Percentiles rank a stretch among this genome's conserved stretches.
phyloP scores from a whole-genome alignment of 345 rosid species.

The Ricinus communis region DNA sequence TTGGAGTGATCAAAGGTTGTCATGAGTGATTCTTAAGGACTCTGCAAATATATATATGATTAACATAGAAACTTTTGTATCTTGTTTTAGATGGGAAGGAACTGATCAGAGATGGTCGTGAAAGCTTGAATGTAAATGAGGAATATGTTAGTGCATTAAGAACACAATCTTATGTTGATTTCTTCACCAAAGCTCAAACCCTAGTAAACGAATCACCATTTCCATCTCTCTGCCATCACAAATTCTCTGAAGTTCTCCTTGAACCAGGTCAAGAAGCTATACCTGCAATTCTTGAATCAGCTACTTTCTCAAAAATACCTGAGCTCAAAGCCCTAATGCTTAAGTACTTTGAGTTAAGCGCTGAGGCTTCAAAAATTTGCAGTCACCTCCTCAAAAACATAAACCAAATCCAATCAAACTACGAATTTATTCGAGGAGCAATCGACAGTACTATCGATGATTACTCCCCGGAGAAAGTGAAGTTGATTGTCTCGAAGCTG shows the following conservation, averaged over 20 bases:
- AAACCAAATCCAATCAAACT: slow-evolving; percentile 23
- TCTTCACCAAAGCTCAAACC: slow-evolving; percentile 39
- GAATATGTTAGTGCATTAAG: slow-evolving; percentile 44
- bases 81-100: slow-evolving; percentile 28
- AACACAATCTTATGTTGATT: slow-evolving; percentile 43
- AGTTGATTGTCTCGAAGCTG: slow-evolving; percentile 17
- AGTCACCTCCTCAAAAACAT: slow-evolving; percentile 32
- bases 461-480: slow-evolving; percentile 6
- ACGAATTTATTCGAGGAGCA: slow-evolving; percentile 22
- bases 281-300: slow-evolving; percentile 31
- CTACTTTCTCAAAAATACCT: slow-evolving; percentile 27
- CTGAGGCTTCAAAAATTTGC: slow-evolving; percentile 47
- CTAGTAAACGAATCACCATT: slow-evolving; percentile 28
- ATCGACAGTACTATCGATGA: slow-evolving; percentile 23
- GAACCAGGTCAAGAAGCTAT: slow-evolving; percentile 43
- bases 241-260: slow-evolving; percentile 34
- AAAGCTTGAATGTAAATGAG: slow-evolving; percentile 41
- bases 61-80: too few species aligned
- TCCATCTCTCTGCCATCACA: slow-evolving; percentile 18
- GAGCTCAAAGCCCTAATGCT: slow-evolving; percentile 34
- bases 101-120: slow-evolving; percentile 10
- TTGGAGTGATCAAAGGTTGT: too few species aligned
- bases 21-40: too few species aligned
- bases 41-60: too few species aligned
- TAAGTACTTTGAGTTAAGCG: slow-evolving; percentile 42